Evolutionary conservation across 805 yeast species (phyloP), one percentile per base, ranked within the genome.

Genomic region (Candida ficus): DNA sequence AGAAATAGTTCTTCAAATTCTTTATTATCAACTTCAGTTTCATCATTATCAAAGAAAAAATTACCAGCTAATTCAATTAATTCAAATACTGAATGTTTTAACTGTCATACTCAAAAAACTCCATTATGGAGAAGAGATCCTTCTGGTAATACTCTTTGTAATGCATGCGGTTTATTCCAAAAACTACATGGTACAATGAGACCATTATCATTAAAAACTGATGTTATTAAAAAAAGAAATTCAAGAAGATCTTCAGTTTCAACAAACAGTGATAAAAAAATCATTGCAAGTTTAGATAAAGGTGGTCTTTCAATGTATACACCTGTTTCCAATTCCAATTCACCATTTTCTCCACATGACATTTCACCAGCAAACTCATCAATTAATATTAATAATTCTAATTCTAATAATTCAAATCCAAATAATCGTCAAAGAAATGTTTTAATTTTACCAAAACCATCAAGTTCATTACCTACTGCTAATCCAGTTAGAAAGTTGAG

Each of bases 51-150:
- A 5, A 55, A 54, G 45, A 55, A 55, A 47, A 54, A 49, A 44
- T 44, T 48, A 3, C 45, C 50, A 7, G 32, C 39, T 9, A 41
- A 31, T 12, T 48, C 54, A 3, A 38, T 29, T 16, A 46, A 36
- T 28, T 23, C 39, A 8, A 49, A 40, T 22, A 69, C 67, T 3
- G 67, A 66, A 33, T 90, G 98, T 62, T 78, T 90, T 18, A 91
- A 90, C 62, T 90, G 98, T 61, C 81, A 80, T 49, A 90, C 98
- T 0, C 76, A 71, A 47, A 89, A 91, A 10, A 90, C 98, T 0
- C 98, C 98, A 3, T 61, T 91, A 21, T 91, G 98, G 98, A 70
- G 98, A 52, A 72, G 96, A 40, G 88, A 88, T 54, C 84, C 95
- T 0, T 80, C 79, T 44, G 97, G 97, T 1, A 81, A 85, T 54